Evolutionary conservation across 1,139 yeast species (phyloP).

Genomic region (Kodamaea ohmeri): DNA sequence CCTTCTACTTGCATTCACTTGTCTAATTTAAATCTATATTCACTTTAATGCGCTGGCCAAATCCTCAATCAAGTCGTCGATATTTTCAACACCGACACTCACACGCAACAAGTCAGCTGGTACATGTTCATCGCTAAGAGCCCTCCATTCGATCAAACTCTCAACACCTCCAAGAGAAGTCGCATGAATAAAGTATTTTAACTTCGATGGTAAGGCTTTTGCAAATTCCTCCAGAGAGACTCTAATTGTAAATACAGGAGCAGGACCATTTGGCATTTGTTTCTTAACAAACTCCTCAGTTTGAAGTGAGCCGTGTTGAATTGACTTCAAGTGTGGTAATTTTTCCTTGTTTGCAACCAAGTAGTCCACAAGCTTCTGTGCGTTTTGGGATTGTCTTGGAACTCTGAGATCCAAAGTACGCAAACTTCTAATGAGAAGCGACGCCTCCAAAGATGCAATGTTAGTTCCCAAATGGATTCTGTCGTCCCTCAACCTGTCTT

Average conservation of each 20-base stretch:
- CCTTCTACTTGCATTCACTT: no score
- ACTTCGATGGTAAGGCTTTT: conserved; percentile 57
- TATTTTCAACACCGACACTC: conserved; percentile 76
- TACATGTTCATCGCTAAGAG: conserved; percentile 62
- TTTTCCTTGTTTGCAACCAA: conserved; percentile 47
- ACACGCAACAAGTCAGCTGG: conserved; percentile 61
- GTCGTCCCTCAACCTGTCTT: conserved; percentile 51
- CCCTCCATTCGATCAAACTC: conserved; percentile 88
- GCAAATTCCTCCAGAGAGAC: conserved; percentile 56
- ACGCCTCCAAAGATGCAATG: conserved; percentile 74
- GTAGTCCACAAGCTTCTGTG: conserved; percentile 59
- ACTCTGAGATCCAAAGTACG: conserved; percentile 77
- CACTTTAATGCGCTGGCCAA: no score
- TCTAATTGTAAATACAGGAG: conserved; percentile 75
- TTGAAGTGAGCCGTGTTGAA: conserved; percentile 77
- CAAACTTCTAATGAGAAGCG: conserved; percentile 70
- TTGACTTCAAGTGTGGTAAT: conserved; percentile 48
- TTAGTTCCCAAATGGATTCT: conserved; percentile 73
- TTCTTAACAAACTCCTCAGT: conserved; percentile 56
- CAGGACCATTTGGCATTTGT: conserved; percentile 65
- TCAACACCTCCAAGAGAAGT: conserved; percentile 95
- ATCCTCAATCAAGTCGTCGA: conserved; percentile 70
- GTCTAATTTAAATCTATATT: no score
- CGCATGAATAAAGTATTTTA: conserved; percentile 80
- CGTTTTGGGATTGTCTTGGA: conserved; percentile 60